Evolutionary conservation across 2,329 filamentous ascomycete genomes (phyloP).

Genomic region (Botrytis elliptica): DNA sequence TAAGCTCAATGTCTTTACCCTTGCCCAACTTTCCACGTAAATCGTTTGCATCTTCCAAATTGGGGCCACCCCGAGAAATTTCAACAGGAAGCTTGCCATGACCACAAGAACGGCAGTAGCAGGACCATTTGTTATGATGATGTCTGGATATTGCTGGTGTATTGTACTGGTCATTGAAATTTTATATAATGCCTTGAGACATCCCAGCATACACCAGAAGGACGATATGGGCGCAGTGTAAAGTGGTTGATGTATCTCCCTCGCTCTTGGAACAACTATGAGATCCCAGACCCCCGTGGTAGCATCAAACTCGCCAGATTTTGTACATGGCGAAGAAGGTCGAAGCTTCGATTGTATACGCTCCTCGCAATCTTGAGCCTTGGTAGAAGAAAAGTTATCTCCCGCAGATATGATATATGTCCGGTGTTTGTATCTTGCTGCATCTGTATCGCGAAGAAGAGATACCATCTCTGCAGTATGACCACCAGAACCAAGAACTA

Average conservation of each 20-base stretch:
- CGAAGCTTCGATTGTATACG: conserved; percentile 34
- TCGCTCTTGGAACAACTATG: conserved; percentile 70
- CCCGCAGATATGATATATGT: conserved; percentile 76
- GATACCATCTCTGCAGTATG: conserved; percentile 94
- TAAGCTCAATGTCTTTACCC: conserved; percentile 77
- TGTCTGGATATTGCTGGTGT: conserved; percentile 57
- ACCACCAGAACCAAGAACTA: conserved; percentile 88
- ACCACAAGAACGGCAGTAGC: conserved; percentile 80
- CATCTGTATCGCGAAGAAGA: conserved; percentile 65
- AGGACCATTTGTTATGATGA: conserved; percentile 85
- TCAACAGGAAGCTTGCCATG: conserved; percentile 54
- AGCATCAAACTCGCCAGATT: conserved; percentile 25
- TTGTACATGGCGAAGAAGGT: conserved; percentile 17
- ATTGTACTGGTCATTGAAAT: conserved; percentile 33
- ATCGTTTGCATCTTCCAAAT: conserved; percentile 67
- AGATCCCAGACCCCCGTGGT: conserved; percentile 43
- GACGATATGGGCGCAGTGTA: conserved; percentile 69
- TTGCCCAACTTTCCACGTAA: conserved; percentile 91
- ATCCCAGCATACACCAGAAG: conserved; percentile 62
- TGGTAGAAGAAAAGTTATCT: conserved; percentile 67
- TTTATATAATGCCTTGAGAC: conserved; percentile 54
- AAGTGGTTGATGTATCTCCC: conserved; percentile 78
- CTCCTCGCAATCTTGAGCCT: conserved; percentile 63
- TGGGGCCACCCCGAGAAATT: conserved; percentile 48
- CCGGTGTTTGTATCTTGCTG: conserved; percentile 58